Evolutionary conservation across 345 rosid genomes (phyloP).

Genomic region (Mallotus nudiflorus): DNA sequence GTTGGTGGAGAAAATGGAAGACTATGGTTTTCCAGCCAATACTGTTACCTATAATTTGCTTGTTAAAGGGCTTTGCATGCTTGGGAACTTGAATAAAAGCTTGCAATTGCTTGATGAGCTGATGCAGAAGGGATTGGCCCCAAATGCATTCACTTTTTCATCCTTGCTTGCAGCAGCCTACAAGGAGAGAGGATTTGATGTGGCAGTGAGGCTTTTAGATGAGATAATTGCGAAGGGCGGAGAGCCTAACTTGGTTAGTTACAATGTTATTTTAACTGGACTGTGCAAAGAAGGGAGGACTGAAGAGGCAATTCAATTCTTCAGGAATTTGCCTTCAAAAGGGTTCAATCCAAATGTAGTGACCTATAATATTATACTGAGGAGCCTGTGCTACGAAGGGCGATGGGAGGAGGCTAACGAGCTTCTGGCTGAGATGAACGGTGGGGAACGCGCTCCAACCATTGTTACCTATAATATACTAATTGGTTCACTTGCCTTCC

Average conservation of each 20-base stretch:
- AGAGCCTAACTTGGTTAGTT: slow-evolving; percentile 65
- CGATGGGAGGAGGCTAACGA: slow-evolving; percentile 77
- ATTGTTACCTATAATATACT: slow-evolving; percentile 67
- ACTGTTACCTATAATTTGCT: slow-evolving; percentile 67
- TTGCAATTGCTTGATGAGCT: slow-evolving; percentile 61
- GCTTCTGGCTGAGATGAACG: slow-evolving; percentile 71
- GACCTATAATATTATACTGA: slow-evolving; percentile 68
- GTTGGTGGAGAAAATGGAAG: slow-evolving; percentile 83
- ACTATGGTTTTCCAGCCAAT: slow-evolving; percentile 53
- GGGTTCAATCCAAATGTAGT: slow-evolving; percentile 72
- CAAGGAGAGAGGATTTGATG: slow-evolving; percentile 69
- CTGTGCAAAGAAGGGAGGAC: slow-evolving; percentile 78
- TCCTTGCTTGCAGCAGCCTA: slow-evolving; percentile 77
- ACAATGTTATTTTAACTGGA: slow-evolving; percentile 77
- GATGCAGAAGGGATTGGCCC: slow-evolving; percentile 68
- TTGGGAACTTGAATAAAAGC: slow-evolving; percentile 65
- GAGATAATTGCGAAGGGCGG: slow-evolving; percentile 62
- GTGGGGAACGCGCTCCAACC: slow-evolving; percentile 59
- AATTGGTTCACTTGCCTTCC: slow-evolving; percentile 63
- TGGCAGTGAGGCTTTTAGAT: slow-evolving; percentile 68
- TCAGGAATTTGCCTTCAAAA: slow-evolving; percentile 61
- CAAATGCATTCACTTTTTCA: slow-evolving; percentile 66
- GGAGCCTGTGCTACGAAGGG: slow-evolving; percentile 69
- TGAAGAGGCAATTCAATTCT: slow-evolving; percentile 60
- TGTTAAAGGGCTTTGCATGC: slow-evolving; percentile 66